Evolutionary conservation across 805 yeast genomes (phyloP).

Genomic region (Ogataea glucozyma): DNA sequence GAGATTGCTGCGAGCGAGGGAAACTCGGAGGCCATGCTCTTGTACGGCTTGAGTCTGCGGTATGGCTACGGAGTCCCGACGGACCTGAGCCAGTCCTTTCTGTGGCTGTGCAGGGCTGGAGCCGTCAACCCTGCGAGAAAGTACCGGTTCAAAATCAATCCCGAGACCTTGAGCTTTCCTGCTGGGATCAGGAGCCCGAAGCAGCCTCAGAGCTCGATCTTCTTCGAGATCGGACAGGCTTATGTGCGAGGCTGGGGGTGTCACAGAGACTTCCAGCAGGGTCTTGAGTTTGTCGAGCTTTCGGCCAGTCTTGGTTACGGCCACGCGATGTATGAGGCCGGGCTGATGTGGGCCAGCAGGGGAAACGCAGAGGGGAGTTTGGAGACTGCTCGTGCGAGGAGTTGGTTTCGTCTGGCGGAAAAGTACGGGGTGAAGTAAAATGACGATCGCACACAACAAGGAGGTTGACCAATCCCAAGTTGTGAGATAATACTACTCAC

Average conservation of each 20-base stretch:
- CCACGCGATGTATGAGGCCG: slow-evolving; percentile 70
- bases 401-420: slow-evolving; percentile 4
- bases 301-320: slow-evolving; percentile 68
- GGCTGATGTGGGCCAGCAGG: slow-evolving; percentile 62
- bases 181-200: slow-evolving; percentile 8
- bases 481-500: too few species aligned
- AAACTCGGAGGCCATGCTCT: slow-evolving; percentile 62
- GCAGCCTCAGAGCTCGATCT: slow-evolving; percentile 24
- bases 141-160: slow-evolving; percentile 34
- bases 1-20: slow-evolving; percentile 66
- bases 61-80: slow-evolving; percentile 68
- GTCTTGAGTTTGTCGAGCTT: slow-evolving; percentile 58
- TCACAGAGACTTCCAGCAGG: slow-evolving; percentile 53
- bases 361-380: slow-evolving; percentile 51
- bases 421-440: slow-evolving; percentile 1
- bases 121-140: slow-evolving; percentile 31
- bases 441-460: too few species aligned
- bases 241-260: slow-evolving; percentile 59
- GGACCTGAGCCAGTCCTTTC: slow-evolving; percentile 53
- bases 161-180: slow-evolving; percentile 31
- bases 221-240: slow-evolving; percentile 60
- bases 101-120: slow-evolving; percentile 61
- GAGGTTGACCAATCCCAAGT: too few species aligned
- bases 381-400: slow-evolving; percentile 52
- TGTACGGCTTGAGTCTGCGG: slow-evolving; percentile 67